A percentile compares a stretch with the other conserved stretches of the same genome.
phyloP scores from a whole-genome alignment of 2,329 filamentous ascomycete species.

The Curvularia eragrostidis region DNA sequence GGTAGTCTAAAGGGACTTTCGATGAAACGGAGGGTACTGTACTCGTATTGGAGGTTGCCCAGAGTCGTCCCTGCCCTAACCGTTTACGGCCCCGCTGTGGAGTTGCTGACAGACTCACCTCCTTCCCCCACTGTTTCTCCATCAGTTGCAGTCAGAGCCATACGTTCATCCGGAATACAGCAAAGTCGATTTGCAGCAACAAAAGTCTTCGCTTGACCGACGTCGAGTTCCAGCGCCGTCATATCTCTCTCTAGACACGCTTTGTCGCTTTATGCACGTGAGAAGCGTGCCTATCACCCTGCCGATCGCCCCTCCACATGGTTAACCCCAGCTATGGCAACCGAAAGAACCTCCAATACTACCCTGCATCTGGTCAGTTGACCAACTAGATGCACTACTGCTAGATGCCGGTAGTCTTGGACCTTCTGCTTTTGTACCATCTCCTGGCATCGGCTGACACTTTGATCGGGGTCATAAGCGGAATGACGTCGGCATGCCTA shows the following conservation, averaged over 20 bases:
- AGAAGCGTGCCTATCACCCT: slow-evolving; percentile 8
- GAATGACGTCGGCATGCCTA: slow-evolving; percentile 32
- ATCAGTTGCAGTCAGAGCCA: not conserved
- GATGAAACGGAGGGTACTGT: not conserved
- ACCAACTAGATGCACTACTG: not conserved
- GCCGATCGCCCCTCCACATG: slow-evolving; percentile 15
- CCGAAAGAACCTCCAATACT: slow-evolving; percentile 1
- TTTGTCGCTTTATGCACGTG: slow-evolving; percentile 5
- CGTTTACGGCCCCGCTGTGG: not conserved
- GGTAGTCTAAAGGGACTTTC: not conserved
- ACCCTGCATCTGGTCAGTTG: slow-evolving; percentile 11
- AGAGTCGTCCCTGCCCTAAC: not conserved
- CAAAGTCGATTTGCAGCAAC: not conserved
- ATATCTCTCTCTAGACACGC: not conserved
- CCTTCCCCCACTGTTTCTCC: not conserved
- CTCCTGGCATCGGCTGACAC: slow-evolving; percentile 12
- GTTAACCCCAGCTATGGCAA: slow-evolving; percentile 6
- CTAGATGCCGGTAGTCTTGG: not conserved
- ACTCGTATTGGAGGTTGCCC: not conserved
- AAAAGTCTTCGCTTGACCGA: not conserved
- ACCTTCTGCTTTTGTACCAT: slow-evolving; percentile 22
- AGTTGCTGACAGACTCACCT: not conserved
- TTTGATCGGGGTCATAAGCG: slow-evolving; percentile 6
- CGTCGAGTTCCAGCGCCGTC: not conserved
- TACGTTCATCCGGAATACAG: not conserved